Base-by-base conservation (phyloP, 306 rosid species). In the Cyclanthera cordifolia region DNA sequence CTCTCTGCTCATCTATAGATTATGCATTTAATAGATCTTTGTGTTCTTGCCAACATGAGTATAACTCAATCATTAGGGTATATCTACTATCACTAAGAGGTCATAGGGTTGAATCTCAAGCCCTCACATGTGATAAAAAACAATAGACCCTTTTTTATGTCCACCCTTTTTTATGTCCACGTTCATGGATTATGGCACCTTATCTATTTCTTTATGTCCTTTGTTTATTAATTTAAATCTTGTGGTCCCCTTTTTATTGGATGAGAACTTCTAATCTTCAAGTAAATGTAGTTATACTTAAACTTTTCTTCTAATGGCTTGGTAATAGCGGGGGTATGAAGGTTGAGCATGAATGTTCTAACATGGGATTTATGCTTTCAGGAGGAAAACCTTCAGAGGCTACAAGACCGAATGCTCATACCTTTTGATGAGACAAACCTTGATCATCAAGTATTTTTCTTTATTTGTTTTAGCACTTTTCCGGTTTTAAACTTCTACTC, bases 371-470 rank as follows among this genome's bases (percentile, higher is more conserved):
- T 41, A 13, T 71, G 54, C 41, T 20, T 3, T 20, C 77, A 93
- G 99, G 91, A 90, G 56, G 83, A 86, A 78, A 88, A 90, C 76
- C 95, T 90, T 78, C 86, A 78, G 56, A 82, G 85, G 79, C 91
- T 93, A 76, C 99, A 90, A 79, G 91, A 84, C 73, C 81, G 95
- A 69, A 4, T 93, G 72, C 87, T 82, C 65, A 83, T 85, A 34
- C 88, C 95, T 63, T 93, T 82, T 52, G 95, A 90, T 10, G 96
- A 86, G 79, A 85, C 85, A 39, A 64, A 78, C 46, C 82, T 58
- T 8, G 91, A 88, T 74, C 99, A 93, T 85, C 97, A 85, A 79
- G 99, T 93, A 87, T 23, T 60, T 69, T 19, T 73, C 51, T 71
- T 77, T 58, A 53, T 75, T 41, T 49, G 21, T 67, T 57, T 67